Evolutionary conservation across 2,329 filamentous ascomycete species (phyloP), one percentile per base, ranked within the genome.

Genomic region (Penicillium sp.): DNA sequence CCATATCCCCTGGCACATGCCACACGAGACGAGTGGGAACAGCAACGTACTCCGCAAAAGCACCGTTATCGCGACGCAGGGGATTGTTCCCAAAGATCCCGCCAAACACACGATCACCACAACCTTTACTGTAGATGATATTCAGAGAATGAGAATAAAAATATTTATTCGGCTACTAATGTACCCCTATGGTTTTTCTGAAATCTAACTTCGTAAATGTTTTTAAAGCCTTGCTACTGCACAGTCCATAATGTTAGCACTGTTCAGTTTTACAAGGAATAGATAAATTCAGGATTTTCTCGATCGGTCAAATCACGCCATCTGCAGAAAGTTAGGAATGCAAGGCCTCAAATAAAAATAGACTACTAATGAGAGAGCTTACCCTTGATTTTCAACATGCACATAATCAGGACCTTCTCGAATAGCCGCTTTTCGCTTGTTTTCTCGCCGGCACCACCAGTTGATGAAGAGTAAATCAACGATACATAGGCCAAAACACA

Each of bases 371-470:
- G 20, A 49, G 20, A 61, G 62, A 60, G 74, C 63, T 64, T 69
- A 86, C 72, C 86, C 84, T 66, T 86, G 83, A 59, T 85, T 85
- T 64, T 83, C 80, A 30, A 86, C 58, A 69, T 78, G 84, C n/a
- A 74, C 71, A 65, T 87, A 87, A 3, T 73, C 79, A 0, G 81
- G 78, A 48, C 73, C 67, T 1, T 76, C 77, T 46, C 83, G 68
- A 16, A 81, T 60, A 7, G 64, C 63, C 0, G 77, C 81, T 71
- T 86, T 87, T 67, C 61, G 58, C 53, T 59, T 61, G 50, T 72
- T 71, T 42, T 70, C 63, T 30, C 64, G 61, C 1, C 64, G 59
- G 5, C 66, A 57, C 47, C 70, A 56, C 61, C 65, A 65, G 14
- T 69, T 64, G 54, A 72, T 71, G 5, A 71, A 49, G 28, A 61